A percentile compares a stretch with the other conserved stretches of the same genome.
phyloP scores from a whole-genome alignment of 176 grass and related monocot genomes.

The Avena atlantica region DNA sequence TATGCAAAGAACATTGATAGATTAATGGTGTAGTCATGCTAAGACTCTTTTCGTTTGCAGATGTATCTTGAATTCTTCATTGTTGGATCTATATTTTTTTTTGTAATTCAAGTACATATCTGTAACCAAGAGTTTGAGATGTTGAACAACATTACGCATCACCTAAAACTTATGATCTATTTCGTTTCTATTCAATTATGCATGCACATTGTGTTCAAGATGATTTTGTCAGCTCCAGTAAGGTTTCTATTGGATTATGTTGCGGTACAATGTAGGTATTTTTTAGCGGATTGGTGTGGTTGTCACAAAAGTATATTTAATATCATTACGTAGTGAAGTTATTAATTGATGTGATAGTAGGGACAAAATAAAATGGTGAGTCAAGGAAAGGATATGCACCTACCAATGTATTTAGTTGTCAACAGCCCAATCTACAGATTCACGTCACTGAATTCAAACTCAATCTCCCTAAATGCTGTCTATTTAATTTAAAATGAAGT shows the following conservation, averaged over 20 bases:
- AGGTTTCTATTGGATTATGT: slow-evolving; percentile 12
- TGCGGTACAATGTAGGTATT: slow-evolving; percentile 39
- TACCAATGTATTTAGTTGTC: slow-evolving; percentile 13
- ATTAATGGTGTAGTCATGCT: not conserved
- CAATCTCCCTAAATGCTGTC: not conserved
- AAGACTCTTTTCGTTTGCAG: not conserved
- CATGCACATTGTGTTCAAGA: slow-evolving; percentile 12
- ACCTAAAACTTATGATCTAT: not conserved
- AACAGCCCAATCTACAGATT: not conserved
- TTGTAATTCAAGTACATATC: slow-evolving; percentile 10
- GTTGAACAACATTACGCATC: not conserved
- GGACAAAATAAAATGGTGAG: not conserved
- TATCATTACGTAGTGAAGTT: not conserved
- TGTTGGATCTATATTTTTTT: not conserved
- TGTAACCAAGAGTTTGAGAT: not conserved
- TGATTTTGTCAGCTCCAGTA: slow-evolving; percentile 1
- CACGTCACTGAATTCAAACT: not conserved
- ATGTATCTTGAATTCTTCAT: not conserved
- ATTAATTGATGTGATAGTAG: slow-evolving; percentile 6
- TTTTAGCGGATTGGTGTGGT: slow-evolving; percentile 24
- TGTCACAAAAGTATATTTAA: slow-evolving; percentile 30
- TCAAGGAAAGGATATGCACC: not conserved
- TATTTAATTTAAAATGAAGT: slow-evolving; percentile 16
- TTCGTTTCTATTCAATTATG: slow-evolving; percentile 17
- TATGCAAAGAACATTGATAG: not conserved